Evolutionary conservation across 257 asterid species (phyloP).

Genomic region (Solanum medicagineum): DNA sequence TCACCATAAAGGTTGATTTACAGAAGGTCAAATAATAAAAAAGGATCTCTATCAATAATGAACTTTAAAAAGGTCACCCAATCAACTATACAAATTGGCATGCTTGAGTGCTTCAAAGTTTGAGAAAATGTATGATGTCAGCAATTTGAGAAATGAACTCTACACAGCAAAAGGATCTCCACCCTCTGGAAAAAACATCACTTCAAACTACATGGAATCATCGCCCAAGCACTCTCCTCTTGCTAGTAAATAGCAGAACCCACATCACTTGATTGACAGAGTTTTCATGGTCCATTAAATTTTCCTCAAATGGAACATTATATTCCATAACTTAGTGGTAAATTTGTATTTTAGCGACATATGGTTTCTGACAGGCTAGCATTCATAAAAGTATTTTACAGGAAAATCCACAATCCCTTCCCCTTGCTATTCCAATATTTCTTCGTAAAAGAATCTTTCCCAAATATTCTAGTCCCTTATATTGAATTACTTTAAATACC

Average conservation of each 20-base stretch:
- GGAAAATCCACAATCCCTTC: not conserved
- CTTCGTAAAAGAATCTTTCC: not conserved
- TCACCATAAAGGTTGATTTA: not conserved
- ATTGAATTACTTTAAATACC: not conserved
- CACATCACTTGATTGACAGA: not conserved
- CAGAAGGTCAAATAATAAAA: not conserved
- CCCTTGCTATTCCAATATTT: not conserved
- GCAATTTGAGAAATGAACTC: not conserved
- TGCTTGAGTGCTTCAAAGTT: not conserved
- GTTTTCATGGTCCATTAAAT: not conserved
- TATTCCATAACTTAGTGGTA: not conserved
- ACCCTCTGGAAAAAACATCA: not conserved
- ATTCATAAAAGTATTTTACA: not conserved
- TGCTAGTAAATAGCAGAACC: not conserved
- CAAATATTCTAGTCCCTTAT: not conserved
- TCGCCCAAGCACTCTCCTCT: not conserved
- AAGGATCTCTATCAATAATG: not conserved
- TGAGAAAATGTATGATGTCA: not conserved
- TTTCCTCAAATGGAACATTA: not conserved
- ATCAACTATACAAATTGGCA: not conserved
- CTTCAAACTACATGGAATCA: not conserved
- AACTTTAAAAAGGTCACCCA: not conserved
- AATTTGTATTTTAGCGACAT: not conserved
- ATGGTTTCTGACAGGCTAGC: not conserved
- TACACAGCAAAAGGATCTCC: not conserved